Base-by-base conservation (phyloP, 2,329 filamentous ascomycete genomes). In the Fusarium pseudocircinatum region DNA sequence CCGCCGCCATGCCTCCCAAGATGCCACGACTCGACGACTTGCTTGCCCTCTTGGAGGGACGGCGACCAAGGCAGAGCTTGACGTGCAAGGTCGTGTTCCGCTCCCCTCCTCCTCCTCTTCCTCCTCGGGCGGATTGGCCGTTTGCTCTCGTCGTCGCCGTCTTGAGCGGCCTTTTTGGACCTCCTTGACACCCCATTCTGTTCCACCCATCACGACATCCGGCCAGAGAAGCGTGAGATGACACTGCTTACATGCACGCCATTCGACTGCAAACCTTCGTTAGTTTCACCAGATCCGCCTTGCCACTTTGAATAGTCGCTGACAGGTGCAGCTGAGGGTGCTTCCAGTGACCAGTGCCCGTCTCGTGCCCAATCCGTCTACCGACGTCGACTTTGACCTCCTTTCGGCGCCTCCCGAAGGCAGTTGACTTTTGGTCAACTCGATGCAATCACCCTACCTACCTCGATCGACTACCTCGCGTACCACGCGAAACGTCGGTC, bases 61-160 rank as follows among this genome's bases (percentile, higher is more conserved):
- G 13, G 9, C 26, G 13, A 15, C 20, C 44, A 22, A 22, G 26
- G 9, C 20, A 47, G 26, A 28, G 20, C 26, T 28, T 47, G 26
- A 28, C 13, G 26, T 1, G 13, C 44, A 46, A 26, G 26, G 0
- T 46, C 13, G 9, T 15, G 18, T 44, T 44, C 43, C 12, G 12
- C 16, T 44, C 7, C 15, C 16, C 4, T 26, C n/a, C 18, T 44
- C 42, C n/a, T 26, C 42, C 11, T 18, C 24, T 24, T 20, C 24
- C 12, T 24, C 8, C 34, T 18, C 12, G 30, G 30, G 30, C 30
- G 30, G 30, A 30, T 20, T 8, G 18, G 20, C 44, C 26, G 14
- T 22, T 6, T 12, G 2, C 20, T 30, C 4, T 16, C 26, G 10
- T n/a, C 20, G 1, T 16, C 44, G 0, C 44, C 20, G 20, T 2